Base-by-base conservation (phyloP, 2,329 filamentous ascomycete species). In the Colletotrichum sp. region DNA sequence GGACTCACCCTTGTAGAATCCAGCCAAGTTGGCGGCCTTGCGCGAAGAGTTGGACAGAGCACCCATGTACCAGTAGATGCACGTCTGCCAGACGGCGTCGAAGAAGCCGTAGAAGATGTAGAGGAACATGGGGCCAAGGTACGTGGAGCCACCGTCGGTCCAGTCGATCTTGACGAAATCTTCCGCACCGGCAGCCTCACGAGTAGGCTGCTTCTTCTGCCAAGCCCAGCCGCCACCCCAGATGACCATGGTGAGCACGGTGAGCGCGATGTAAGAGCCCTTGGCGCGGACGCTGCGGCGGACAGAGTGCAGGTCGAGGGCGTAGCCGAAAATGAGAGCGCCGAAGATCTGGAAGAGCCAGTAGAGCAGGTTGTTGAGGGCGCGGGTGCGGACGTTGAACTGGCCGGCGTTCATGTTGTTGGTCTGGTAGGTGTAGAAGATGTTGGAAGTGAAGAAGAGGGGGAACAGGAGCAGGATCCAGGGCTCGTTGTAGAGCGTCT, bases 21-120 rank as follows among this genome's bases (percentile, higher is more conserved):
- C 96, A 57, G 95, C 94, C 81, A 96, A 94, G 88, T 98, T 98
- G 86, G 96, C 96, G 32, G 96, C 91, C 84, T 96, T 96, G 84
- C 96, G 95, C 76, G 94, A 92, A 78, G 96, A 98, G 91, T 99
- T 99, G 82, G 95, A 96, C 58, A 98, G 89, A 9, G 96, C 92
- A 67, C 96, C 96, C 94, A 99, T 98, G 87, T 94, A 96, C 96
- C 96, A 98, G 89, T 99, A 98, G 66, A 96, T 93, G 81, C 89
- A 93, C 0, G 95, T 96, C 87, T 99, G 96, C 93, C 95, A 98
- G 71, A 93, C 91, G 58, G 96, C 95, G 83, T 98, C 96, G 80
- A 93, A 97, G 84, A 97, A 93, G 55, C 95, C 95, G 83, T 97
- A 98, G 85, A 96, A 96, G 81, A 98, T 95, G 87, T 96, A 98